Base-by-base conservation (phyloP, 225 moss, liverwort and hornwort genomes). In the Asterella californica region DNA sequence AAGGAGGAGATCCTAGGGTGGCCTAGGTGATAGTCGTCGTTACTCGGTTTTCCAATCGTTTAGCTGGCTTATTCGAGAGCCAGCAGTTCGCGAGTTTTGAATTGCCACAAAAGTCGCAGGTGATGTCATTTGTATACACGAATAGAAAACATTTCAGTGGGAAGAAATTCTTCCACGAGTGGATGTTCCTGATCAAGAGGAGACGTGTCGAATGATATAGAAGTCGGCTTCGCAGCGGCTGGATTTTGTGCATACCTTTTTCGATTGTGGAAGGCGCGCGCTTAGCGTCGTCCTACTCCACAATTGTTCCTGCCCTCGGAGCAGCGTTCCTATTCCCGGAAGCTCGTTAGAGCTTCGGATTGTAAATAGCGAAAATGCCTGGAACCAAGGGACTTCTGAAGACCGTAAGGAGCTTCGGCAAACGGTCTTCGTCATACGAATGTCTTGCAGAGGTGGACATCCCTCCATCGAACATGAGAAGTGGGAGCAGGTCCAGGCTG, bases 141-240 rank as follows among this genome's bases (percentile, higher is more conserved):
- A 73, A 81, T 30, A 57, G 74, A 9, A 78, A 81, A 81, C 68
- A 74, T 86, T 72, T 76, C 60, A 81, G 79, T 61, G 83, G 82
- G 72, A 87, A 82, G 79, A 72, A 84, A 49, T 82, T 84, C 53
- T 87, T 87, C 79, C 87, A 87, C 73, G 87, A 84, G 87, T 87
- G 87, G 87, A 83, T 84, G 49, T 82, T 87, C 34, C 68, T 68
- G 78, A 79, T 75, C 48, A 81, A 84, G 67, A 74, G 83, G 47
- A 78, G 45, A 70, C 68, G 79, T 72, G 83, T 79, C 76, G 83
- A 84, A 78, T 81, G 69, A 83, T 76, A 82, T 11, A 37, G 48
- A 27, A 76, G 76, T n/a, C 49, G 10, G 78, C 83, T 82, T 73
- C 80, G 67, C 60, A 79, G 77, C 57, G 80, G 74, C 79, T 71